Evolutionary conservation across 1,284 basidiomycete genomes (phyloP).

Genomic region (Cryptococcus neoformans): DNA sequence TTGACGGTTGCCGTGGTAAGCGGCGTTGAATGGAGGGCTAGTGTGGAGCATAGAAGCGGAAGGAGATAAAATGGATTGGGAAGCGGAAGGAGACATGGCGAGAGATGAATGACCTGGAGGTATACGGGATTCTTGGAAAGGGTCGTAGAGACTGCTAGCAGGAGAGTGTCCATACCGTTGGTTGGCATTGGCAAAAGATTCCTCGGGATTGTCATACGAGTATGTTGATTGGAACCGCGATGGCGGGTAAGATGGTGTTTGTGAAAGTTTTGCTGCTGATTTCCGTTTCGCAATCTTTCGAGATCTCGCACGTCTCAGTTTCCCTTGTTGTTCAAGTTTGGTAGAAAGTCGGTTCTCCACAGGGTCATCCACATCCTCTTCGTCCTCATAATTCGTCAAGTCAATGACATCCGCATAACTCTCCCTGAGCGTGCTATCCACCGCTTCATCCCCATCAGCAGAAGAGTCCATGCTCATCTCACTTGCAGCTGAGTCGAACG

Average conservation of each 20-base stretch:
- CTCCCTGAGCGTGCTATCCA: conserved; percentile 15
- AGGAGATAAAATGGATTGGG: conserved; percentile 2
- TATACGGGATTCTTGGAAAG: background rate
- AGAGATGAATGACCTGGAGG: background rate
- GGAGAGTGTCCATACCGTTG: background rate
- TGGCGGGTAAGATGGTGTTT: conserved; percentile 10
- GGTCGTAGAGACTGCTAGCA: background rate
- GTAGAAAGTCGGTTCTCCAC: conserved; percentile 63
- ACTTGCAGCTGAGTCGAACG: conserved; percentile 12
- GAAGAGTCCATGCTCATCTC: conserved; percentile 14
- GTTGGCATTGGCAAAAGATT: background rate
- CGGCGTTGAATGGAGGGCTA: background rate
- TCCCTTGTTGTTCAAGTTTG: conserved; percentile 65
- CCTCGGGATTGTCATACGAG: background rate
- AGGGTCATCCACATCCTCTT: conserved; percentile 67
- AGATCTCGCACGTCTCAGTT: conserved; percentile 59
- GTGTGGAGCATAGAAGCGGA: conserved; percentile 1
- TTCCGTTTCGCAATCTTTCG: conserved; percentile 43
- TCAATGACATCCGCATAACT: conserved; percentile 59
- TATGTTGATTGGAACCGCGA: conserved; percentile 1
- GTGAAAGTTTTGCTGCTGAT: background rate
- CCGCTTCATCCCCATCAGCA: conserved; percentile 14
- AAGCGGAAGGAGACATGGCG: background rate
- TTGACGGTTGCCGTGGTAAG: conserved; percentile 8
- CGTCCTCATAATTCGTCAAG: conserved; percentile 77